phyloP scores from a whole-genome alignment of 164 flowering plant species.

The Vitis rotundifolia region DNA sequence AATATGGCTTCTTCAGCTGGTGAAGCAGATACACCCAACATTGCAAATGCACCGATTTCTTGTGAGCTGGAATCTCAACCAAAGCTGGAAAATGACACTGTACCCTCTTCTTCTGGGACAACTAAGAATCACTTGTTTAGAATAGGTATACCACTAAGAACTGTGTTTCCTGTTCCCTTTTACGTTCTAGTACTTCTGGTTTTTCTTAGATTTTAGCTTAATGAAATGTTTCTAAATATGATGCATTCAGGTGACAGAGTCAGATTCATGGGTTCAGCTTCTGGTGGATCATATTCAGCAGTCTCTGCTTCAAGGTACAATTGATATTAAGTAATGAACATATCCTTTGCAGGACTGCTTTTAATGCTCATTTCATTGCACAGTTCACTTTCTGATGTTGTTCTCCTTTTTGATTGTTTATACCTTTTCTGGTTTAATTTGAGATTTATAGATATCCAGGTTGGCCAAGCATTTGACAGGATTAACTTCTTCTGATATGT shows the following conservation, averaged over 20 bases:
- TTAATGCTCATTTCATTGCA: neutral
- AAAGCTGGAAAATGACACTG: constrained; percentile 43
- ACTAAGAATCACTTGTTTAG: constrained; percentile 54
- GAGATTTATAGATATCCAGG: neutral
- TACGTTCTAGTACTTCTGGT: neutral
- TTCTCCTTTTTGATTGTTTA: neutral
- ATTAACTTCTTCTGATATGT: neutral
- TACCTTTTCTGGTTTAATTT: neutral
- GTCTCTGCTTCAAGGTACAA: constrained; percentile 62
- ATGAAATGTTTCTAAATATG: neutral
- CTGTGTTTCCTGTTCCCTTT: neutral
- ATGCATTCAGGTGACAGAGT: constrained; percentile 72
- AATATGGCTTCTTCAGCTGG: constrained; percentile 27
- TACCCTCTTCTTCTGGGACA: constrained; percentile 40
- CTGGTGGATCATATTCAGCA: constrained; percentile 42
- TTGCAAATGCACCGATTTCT: constrained; percentile 37
- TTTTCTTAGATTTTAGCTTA: neutral
- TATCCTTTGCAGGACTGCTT: neutral
- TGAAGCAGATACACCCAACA: constrained; percentile 45
- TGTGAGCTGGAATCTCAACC: constrained; percentile 45
- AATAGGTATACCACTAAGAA: constrained; percentile 40
- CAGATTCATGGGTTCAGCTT: constrained; percentile 48
- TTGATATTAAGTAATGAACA: neutral
- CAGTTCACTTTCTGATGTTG: neutral
- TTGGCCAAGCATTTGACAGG: neutral